Evolutionary conservation across 1,284 basidiomycete genomes (phyloP).

Genomic region (Phlebopus sp.): DNA sequence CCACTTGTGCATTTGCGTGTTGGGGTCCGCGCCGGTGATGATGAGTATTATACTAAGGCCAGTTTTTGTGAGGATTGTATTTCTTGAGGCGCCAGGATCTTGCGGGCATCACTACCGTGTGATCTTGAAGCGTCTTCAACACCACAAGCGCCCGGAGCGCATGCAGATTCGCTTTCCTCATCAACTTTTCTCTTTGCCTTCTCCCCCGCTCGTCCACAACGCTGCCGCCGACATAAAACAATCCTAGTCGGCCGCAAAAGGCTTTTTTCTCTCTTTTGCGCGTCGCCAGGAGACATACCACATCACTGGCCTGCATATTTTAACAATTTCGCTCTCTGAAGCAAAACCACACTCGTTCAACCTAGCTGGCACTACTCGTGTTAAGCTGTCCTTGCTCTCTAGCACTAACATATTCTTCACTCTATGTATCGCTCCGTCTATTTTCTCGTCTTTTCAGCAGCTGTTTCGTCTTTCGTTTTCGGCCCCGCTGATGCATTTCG

Average conservation of each 20-base stretch:
- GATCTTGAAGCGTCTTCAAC: conserved; percentile 6
- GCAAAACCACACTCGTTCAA: conserved; percentile 25
- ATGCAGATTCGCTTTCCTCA: conserved; percentile 1
- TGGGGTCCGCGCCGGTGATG: too few relatives aligned
- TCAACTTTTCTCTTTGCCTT: background rate
- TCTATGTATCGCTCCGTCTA: conserved; percentile 24
- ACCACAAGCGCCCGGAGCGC: background rate
- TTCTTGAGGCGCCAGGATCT: background rate
- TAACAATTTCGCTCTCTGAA: conserved; percentile 7
- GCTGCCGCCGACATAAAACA: conserved; percentile 11
- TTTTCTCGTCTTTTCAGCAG: conserved; percentile 27
- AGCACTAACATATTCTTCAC: conserved; percentile 14
- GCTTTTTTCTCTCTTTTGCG: background rate
- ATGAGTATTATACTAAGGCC: too few relatives aligned
- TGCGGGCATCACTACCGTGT: conserved; percentile 15
- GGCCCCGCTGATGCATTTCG: conserved; percentile 34
- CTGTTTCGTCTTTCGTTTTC: conserved; percentile 21
- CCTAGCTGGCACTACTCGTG: conserved; percentile 7
- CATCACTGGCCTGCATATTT: conserved; percentile 1
- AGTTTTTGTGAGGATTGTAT: background rate
- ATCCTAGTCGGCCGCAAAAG: conserved; percentile 1
- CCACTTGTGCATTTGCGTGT: background rate
- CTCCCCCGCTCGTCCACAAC: conserved; percentile 1
- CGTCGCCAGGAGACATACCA: conserved; percentile 10
- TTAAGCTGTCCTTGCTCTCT: conserved; percentile 12